Evolutionary conservation across 78 protist genomes (phyloP).

Genomic region (Dictyostelium brefeldianum): DNA sequence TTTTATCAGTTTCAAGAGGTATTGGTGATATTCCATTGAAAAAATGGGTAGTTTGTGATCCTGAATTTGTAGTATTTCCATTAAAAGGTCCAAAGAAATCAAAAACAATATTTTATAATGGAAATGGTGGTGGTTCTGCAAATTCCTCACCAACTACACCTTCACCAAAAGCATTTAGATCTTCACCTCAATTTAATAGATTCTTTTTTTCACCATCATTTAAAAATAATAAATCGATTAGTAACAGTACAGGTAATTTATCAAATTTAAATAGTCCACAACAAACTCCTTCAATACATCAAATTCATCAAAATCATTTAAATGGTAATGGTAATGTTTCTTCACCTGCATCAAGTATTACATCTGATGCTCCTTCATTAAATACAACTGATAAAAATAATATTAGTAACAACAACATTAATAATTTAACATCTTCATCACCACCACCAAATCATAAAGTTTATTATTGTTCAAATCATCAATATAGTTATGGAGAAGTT

Average conservation of each 20-base stretch:
- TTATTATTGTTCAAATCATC: slow-evolving; percentile 2
- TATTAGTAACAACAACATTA: background rate
- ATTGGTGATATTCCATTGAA: slow-evolving; percentile 76
- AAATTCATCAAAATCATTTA: slow-evolving; percentile 1
- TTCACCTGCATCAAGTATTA: background rate
- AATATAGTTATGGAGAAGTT: slow-evolving; percentile 24
- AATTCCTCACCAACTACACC: background rate
- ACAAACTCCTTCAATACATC: background rate
- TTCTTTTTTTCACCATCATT: slow-evolving; percentile 12
- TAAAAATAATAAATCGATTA: background rate
- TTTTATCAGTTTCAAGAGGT: slow-evolving; percentile 55
- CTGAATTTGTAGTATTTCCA: slow-evolving; percentile 62
- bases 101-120: background rate
- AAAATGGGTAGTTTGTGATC: slow-evolving; percentile 75
- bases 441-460: slow-evolving; percentile 7
- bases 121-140: background rate
- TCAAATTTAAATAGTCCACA: background rate
- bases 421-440: background rate
- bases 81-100: slow-evolving; percentile 9
- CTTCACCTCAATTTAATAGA: background rate
- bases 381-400: background rate
- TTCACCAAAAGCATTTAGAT: background rate
- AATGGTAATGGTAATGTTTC: background rate
- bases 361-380: background rate
- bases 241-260: background rate